Evolutionary conservation across 2,329 filamentous ascomycete genomes (phyloP).

Genomic region (Dendrostoma leiphaemia): DNA sequence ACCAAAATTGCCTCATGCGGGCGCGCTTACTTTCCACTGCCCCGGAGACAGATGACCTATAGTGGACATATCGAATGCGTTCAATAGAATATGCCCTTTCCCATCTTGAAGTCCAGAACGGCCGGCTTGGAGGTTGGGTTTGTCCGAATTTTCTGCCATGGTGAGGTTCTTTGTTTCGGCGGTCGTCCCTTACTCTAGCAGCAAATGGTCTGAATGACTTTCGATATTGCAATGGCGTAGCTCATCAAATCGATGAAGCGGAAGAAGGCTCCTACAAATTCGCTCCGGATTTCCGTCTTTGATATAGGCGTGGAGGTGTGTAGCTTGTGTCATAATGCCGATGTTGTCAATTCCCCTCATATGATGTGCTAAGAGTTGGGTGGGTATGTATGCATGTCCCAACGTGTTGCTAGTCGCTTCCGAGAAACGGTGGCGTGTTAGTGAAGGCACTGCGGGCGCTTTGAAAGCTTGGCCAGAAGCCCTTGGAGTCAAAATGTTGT

Average conservation of each 20-base stretch:
- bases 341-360: constrained; percentile 8
- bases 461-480: too few species aligned
- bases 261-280: too few species aligned
- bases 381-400: neutral
- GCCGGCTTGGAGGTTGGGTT: neutral
- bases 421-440: too few species aligned
- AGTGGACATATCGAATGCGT: constrained; percentile 66
- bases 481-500: too few species aligned
- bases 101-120: constrained; percentile 18
- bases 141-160: constrained; percentile 7
- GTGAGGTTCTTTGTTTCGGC: too few species aligned
- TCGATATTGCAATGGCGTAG: too few species aligned
- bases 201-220: too few species aligned
- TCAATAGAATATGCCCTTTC: constrained; percentile 58
- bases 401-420: neutral
- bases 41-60: constrained; percentile 64
- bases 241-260: too few species aligned
- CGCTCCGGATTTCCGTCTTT: neutral
- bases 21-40: constrained; percentile 58
- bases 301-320: neutral
- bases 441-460: neutral
- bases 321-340: neutral
- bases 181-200: too few species aligned
- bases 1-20: too few species aligned
- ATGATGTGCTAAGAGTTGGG: neutral